These are phyloP conservation scores for Puccinia sorghi DNA, from an alignment of 1,284 basidiomycete genomes.

Conservation along the genomic window DNA sequence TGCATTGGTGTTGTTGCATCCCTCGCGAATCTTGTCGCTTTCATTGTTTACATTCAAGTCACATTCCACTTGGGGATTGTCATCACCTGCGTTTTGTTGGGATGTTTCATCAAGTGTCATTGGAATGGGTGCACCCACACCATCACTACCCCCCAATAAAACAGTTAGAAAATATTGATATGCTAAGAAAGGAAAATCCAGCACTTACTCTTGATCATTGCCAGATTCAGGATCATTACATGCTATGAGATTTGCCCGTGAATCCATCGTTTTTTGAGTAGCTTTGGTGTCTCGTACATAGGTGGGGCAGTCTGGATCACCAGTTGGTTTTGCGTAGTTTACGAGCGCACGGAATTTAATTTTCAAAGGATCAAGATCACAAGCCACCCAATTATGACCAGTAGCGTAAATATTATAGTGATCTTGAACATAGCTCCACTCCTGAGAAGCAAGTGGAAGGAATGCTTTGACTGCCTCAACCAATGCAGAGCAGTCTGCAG, in stretches of 20 bases:
- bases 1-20: no score
- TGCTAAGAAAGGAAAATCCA: not conserved
- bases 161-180: not conserved
- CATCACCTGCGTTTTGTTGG: no score
- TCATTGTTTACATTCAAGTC: no score
- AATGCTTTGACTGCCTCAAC: not conserved
- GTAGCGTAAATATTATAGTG: not conserved
- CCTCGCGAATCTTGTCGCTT: no score
- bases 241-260: not conserved
- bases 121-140: no score
- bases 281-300: not conserved
- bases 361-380: not conserved
- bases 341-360: not conserved
- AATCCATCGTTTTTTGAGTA: not conserved
- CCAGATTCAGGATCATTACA: not conserved
- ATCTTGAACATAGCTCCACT: not conserved
- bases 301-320: not conserved
- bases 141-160: not conserved
- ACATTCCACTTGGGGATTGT: no score
- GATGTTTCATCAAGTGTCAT: no score
- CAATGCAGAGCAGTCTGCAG: not conserved
- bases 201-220: not conserved
- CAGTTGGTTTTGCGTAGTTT: not conserved
- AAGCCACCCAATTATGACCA: not conserved
- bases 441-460: not conserved